These are phyloP conservation scores for Neonectria sp. DNA, from an alignment of 2,329 filamentous ascomycete species.

Conservation along the genomic window DNA sequence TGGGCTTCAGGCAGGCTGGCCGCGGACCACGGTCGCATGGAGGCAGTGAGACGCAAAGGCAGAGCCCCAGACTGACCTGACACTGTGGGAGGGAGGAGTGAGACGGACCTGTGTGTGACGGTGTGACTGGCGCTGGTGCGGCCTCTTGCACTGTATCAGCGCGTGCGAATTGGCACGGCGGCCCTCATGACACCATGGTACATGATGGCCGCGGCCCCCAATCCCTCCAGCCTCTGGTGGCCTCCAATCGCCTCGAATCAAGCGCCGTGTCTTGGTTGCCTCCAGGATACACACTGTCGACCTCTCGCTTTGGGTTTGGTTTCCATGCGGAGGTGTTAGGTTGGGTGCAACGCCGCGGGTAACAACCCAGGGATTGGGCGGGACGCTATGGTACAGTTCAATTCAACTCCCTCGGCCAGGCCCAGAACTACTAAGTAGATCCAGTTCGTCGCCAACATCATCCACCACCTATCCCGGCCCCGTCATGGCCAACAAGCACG, in stretches of 20 bases:
- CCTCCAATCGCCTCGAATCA: too few species aligned
- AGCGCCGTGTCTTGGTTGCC: too few species aligned
- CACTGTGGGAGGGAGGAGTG: constrained; percentile 1
- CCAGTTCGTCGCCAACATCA: neutral
- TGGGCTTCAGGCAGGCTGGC: constrained; percentile 19
- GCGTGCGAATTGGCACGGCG: neutral
- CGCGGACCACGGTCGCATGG: constrained; percentile 24
- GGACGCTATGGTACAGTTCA: neutral
- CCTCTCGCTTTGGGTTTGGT: too few species aligned
- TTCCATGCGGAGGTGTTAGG: too few species aligned
- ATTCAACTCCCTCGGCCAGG: neutral
- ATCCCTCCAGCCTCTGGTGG: neutral
- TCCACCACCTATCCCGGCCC: neutral
- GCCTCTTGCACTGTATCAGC: neutral
- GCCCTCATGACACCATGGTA: neutral
- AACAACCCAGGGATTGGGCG: neutral
- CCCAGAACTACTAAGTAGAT: neutral
- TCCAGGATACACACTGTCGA: too few species aligned
- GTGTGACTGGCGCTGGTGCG: neutral
- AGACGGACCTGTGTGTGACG: neutral
- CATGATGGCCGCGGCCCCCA: neutral
- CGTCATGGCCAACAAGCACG: neutral
- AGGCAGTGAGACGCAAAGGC: constrained; percentile 15
- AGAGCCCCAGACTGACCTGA: neutral
- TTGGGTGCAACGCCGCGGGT: neutral